phyloP scores from a whole-genome alignment of 2,329 filamentous ascomycete species.

The Neofusicoccum laricinum region DNA sequence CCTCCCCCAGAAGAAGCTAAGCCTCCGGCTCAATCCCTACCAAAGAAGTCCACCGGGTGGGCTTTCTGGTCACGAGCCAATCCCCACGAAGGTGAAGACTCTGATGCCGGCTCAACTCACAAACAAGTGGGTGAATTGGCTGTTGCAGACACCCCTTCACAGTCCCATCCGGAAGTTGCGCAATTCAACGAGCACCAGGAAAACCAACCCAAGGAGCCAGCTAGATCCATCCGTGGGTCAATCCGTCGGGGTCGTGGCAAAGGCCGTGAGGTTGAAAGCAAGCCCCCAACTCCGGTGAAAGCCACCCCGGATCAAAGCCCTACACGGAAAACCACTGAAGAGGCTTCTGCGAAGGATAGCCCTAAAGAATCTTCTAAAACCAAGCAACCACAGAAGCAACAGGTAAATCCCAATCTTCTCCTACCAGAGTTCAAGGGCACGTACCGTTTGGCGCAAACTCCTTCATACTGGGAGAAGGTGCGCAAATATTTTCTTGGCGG shows the following conservation, averaged over 20 bases:
- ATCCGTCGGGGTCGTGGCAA: conserved; percentile 23
- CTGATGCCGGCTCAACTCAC: conserved; percentile 55
- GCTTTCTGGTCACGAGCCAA: conserved; percentile 73
- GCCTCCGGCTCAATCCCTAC: conserved; percentile 29
- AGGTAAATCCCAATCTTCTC: conserved; percentile 58
- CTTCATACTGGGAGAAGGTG: conserved; percentile 45
- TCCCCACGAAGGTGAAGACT: conserved; percentile 49
- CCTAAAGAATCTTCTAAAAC: conserved; percentile 25
- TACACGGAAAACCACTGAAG: conserved; percentile 18
- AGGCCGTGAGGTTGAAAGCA: conserved; percentile 34
- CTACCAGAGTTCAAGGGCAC: conserved; percentile 68
- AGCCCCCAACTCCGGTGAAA: conserved; percentile 30
- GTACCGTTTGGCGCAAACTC: conserved; percentile 51
- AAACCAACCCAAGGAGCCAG: conserved; percentile 22
- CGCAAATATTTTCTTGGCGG: conserved; percentile 40
- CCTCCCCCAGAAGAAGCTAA: conserved; percentile 17
- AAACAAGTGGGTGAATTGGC: conserved; percentile 53
- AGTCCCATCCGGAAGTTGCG: conserved; percentile 49
- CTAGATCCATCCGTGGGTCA: conserved; percentile 20
- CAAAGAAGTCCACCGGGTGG: conserved; percentile 63
- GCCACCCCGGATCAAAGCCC: conserved; percentile 27
- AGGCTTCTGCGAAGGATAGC: conserved; percentile 25
- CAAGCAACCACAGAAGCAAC: conserved; percentile 25
- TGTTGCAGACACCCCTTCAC: conserved; percentile 50
- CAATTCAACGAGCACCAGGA: conserved; percentile 47